These are phyloP conservation scores for Solanum sejunctum DNA, from an alignment of 257 asterid species.

Conservation along the genomic window DNA sequence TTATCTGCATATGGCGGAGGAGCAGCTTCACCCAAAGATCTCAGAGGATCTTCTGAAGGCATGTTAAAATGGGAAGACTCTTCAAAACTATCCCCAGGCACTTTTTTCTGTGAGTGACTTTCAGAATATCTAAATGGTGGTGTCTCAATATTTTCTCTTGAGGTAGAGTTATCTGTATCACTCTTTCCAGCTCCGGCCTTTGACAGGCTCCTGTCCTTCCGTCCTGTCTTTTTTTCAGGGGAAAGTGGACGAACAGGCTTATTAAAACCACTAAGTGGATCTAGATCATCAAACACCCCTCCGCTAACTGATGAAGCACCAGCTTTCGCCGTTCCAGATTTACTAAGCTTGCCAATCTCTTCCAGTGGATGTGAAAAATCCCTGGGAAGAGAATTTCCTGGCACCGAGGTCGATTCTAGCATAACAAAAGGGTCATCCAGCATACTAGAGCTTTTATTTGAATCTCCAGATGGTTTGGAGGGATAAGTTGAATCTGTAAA, in stretches of 20 bases:
- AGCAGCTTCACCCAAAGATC: conserved; percentile 35
- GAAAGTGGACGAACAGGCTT: conserved; percentile 48
- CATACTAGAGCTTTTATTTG: conserved; percentile 27
- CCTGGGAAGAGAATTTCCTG: conserved; percentile 35
- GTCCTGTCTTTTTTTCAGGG: conserved; percentile 37
- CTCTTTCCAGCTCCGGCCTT: conserved; percentile 19
- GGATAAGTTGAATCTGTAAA: conserved; percentile 53
- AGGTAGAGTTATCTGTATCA: conserved; percentile 28
- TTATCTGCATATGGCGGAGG: conserved; percentile 35
- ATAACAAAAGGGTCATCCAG: conserved; percentile 67
- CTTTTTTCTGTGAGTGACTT: conserved; percentile 35
- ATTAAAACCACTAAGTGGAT: conserved; percentile 50
- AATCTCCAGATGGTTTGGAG: conserved; percentile 35
- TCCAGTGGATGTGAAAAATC: conserved; percentile 57
- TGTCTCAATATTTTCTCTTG: conserved; percentile 34
- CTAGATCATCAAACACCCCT: conserved; percentile 72
- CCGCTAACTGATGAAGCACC: conserved; percentile 46
- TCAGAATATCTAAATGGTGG: conserved; percentile 44
- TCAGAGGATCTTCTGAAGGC: conserved; percentile 53
- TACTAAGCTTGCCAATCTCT: conserved; percentile 46
- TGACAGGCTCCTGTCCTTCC: conserved; percentile 43
- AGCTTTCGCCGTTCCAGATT: conserved; percentile 43
- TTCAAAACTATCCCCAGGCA: conserved; percentile 36
- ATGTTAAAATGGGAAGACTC: conserved; percentile 61
- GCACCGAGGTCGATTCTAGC: conserved; percentile 43